A percentile compares a stretch with the other conserved stretches of the same genome.
phyloP scores from a whole-genome alignment of 1,284 basidiomycete species.

The Cryptococcus amylolentus region DNA sequence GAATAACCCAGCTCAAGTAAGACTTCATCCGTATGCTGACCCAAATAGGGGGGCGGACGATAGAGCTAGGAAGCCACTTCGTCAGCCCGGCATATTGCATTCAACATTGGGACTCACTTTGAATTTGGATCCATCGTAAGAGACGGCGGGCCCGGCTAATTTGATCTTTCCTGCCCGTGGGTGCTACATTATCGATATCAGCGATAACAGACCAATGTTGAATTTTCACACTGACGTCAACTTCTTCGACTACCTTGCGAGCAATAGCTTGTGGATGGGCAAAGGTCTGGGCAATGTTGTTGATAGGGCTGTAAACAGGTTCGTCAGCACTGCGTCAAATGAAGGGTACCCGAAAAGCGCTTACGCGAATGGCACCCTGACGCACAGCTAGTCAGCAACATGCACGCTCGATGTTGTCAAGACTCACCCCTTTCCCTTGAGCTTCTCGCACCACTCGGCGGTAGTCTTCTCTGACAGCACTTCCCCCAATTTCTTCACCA shows the following conservation, averaged over 20 bases:
- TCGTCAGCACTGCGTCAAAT: background rate
- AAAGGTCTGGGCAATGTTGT: slow-evolving; percentile 86
- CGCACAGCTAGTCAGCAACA: background rate
- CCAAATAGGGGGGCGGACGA: slow-evolving; percentile 76
- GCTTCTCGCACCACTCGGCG: slow-evolving; percentile 67
- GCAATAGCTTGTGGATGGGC: slow-evolving; percentile 81
- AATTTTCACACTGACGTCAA: slow-evolving; percentile 54
- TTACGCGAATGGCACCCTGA: slow-evolving; percentile 66
- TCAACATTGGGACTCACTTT: slow-evolving; percentile 23
- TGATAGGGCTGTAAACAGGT: slow-evolving; percentile 63
- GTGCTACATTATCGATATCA: slow-evolving; percentile 54
- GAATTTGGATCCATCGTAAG: slow-evolving; percentile 73
- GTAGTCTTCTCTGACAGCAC: slow-evolving; percentile 60
- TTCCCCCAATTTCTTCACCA: slow-evolving; percentile 69
- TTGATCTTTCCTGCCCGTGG: slow-evolving; percentile 77
- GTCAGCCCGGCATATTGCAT: background rate
- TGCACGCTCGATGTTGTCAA: background rate
- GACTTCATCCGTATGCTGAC: slow-evolving; percentile 77
- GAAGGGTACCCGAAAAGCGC: slow-evolving; percentile 1
- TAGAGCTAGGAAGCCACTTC: slow-evolving; percentile 53
- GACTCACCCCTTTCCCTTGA: slow-evolving; percentile 70
- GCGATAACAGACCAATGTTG: background rate
- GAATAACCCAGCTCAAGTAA: slow-evolving; percentile 67
- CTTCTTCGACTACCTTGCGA: slow-evolving; percentile 59
- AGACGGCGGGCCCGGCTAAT: slow-evolving; percentile 78